Percentiles rank a stretch among this genome's conserved stretches.
phyloP scores from a whole-genome alignment of 2,329 filamentous ascomycete species.

The Chaetomiaceae sp. region DNA sequence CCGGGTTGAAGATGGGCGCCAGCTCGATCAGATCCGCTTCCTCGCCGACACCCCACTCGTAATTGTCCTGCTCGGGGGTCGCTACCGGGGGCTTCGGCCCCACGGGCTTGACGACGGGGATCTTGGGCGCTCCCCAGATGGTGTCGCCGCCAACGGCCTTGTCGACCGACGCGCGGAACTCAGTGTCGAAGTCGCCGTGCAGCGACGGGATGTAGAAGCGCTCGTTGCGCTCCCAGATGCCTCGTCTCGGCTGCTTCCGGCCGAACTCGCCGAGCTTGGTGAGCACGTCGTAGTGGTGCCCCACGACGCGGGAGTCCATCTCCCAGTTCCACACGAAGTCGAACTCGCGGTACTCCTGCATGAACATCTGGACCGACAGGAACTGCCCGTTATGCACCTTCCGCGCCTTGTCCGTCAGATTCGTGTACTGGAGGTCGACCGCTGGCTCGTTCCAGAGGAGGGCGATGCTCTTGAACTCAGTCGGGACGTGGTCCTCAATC shows the following conservation, averaged over 20 bases:
- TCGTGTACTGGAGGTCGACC: conserved; percentile 71
- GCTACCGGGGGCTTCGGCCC: conserved; percentile 38
- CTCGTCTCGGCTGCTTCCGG: conserved; percentile 62
- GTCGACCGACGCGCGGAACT: conserved; percentile 61
- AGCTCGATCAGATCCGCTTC: conserved; percentile 45
- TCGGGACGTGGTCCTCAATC: conserved; percentile 38
- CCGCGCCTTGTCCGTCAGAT: conserved; percentile 52
- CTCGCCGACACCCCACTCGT: conserved; percentile 28
- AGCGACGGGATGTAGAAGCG: conserved; percentile 65
- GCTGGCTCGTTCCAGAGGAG: conserved; percentile 69
- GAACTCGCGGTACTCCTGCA: conserved; percentile 69
- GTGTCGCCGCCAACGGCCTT: conserved; percentile 43
- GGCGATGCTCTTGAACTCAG: conserved; percentile 57
- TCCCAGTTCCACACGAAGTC: conserved; percentile 87
- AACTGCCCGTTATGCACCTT: conserved; percentile 59
- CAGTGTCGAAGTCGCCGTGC: conserved; percentile 61
- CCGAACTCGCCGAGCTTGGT: conserved; percentile 59
- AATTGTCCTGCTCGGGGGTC: conserved; percentile 23
- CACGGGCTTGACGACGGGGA: conserved; percentile 54
- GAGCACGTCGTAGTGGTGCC: conserved; percentile 75
- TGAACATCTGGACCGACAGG: conserved; percentile 69
- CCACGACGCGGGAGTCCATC: conserved; percentile 71
- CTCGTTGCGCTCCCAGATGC: conserved; percentile 67
- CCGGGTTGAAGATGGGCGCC: conserved; percentile 72
- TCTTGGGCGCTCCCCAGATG: conserved; percentile 60